Base-by-base conservation (phyloP, 352 stramenopile species). In the Pythium brassicae region DNA sequence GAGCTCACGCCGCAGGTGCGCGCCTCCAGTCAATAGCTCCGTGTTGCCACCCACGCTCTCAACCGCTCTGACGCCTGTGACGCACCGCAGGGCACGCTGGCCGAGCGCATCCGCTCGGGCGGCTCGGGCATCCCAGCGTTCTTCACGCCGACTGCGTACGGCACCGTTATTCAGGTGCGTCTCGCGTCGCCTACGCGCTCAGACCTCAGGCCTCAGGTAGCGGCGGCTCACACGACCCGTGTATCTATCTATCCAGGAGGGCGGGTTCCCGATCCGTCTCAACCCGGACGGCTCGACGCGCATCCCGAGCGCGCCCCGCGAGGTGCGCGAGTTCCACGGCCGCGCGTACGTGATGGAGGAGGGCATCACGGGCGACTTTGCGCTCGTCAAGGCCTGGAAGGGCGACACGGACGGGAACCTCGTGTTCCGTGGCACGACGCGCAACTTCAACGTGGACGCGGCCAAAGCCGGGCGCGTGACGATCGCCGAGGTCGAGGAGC, bases 301-400 rank as follows among this genome's bases (percentile, higher is more conserved):
- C 53, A 88, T 94, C 60, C 69, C 77, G 12, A 94, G 83, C 60
- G 50, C 72, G 15, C 65, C 83, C 15, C 80, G 86, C 25, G 86
- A 95, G 61, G 68, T 80, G 22, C 79, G 86, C 20, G 17, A 78
- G 52, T 95, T 95, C 52, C 70, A 90, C 59, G 90, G 86, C 25
- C 89, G 93, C 43, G 79, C 98, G 57, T 99, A 97, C 66, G 85
- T 99, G 19, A 97, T 98, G 91, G 96, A 99, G 68, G 83, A 97
- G 59, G 90, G 93, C 48, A 93, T 98, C 50, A 92, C 76, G 32
- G 89, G 91, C 4, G 94, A 98, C 62, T 96, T 97, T 46, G 83
- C 89, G 27, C 76, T 99, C 19, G 92, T 99, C 12, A 98, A 98
- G 68, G 95, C 92, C 0, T 98, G 87, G 81, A 98, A 98, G 68